These are phyloP conservation scores for Ganoderma boninense DNA, from an alignment of 1,284 basidiomycete species.

Conservation along the genomic window DNA sequence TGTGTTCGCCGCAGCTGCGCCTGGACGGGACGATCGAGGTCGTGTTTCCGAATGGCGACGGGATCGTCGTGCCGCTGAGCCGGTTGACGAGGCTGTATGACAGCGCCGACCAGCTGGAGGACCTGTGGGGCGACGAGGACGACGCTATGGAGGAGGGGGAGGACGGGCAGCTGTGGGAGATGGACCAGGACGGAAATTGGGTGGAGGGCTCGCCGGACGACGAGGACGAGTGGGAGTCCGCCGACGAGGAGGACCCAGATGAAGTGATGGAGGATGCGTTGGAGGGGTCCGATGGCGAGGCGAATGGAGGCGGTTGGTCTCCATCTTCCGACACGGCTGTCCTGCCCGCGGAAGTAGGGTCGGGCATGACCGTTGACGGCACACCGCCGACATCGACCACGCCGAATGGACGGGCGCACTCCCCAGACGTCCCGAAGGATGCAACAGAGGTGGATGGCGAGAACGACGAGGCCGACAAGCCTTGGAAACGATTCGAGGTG, in stretches of 20 bases:
- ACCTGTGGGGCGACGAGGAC: constrained; percentile 67
- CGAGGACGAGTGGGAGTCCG: constrained; percentile 39
- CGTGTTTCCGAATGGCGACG: constrained; percentile 62
- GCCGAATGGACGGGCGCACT: constrained; percentile 32
- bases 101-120: constrained; percentile 80
- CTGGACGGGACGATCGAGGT: constrained; percentile 76
- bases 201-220: constrained; percentile 50
- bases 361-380: constrained; percentile 19
- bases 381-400: constrained; percentile 26
- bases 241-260: constrained; percentile 34
- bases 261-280: constrained; percentile 29
- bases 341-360: constrained; percentile 26
- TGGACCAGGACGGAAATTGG: constrained; percentile 62
- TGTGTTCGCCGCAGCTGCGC: constrained; percentile 60
- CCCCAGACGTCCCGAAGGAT: constrained; percentile 41
- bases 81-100: constrained; percentile 78
- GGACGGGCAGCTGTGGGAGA: constrained; percentile 59
- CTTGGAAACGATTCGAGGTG: constrained; percentile 83
- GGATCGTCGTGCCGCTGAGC: constrained; percentile 62
- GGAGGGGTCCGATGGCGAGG: constrained; percentile 36
- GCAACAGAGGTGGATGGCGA: constrained; percentile 34
- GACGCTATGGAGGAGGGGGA: constrained; percentile 43
- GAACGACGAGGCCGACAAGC: constrained; percentile 34
- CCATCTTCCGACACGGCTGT: constrained; percentile 37
- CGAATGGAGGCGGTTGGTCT: constrained; percentile 38